Conservation (phyloP, 106 monocot species). For the Phalaenopsis aphrodite region DNA sequence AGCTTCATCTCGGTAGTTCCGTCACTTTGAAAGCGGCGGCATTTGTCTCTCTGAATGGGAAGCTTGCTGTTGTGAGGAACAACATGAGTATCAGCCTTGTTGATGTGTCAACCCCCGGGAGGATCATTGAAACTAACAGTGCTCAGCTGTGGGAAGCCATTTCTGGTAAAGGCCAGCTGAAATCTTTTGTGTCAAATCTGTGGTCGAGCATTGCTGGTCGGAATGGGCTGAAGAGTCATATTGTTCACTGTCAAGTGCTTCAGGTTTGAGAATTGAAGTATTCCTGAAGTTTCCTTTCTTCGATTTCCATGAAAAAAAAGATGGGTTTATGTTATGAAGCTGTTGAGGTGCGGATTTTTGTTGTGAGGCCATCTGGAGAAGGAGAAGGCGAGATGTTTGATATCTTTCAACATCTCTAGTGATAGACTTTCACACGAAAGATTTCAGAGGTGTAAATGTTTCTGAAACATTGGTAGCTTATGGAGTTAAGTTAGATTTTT, state of each 20-base stretch:
- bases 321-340: neutral
- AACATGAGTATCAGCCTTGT: constrained; percentile 51
- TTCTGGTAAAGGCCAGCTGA: constrained; percentile 41
- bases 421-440: neutral
- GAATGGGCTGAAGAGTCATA: constrained; percentile 31
- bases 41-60: constrained; percentile 37
- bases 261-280: constrained; percentile 26
- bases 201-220: constrained; percentile 50
- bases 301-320: neutral
- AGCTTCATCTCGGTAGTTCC: constrained; percentile 35
- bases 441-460: constrained; percentile 4
- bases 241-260: constrained; percentile 58
- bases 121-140: constrained; percentile 21
- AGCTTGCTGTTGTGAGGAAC: constrained; percentile 37
- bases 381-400: neutral
- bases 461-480: constrained; percentile 9
- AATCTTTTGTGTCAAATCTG: constrained; percentile 39
- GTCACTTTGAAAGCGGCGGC: constrained; percentile 38
- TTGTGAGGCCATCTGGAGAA: neutral
- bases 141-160: constrained; percentile 32
- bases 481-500: neutral
- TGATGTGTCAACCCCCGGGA: constrained; percentile 19
- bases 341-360: neutral
- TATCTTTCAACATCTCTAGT: neutral
- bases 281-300: neutral